Base-by-base conservation (phyloP, 441 rosid species). In the Biscutella auriculata region DNA sequence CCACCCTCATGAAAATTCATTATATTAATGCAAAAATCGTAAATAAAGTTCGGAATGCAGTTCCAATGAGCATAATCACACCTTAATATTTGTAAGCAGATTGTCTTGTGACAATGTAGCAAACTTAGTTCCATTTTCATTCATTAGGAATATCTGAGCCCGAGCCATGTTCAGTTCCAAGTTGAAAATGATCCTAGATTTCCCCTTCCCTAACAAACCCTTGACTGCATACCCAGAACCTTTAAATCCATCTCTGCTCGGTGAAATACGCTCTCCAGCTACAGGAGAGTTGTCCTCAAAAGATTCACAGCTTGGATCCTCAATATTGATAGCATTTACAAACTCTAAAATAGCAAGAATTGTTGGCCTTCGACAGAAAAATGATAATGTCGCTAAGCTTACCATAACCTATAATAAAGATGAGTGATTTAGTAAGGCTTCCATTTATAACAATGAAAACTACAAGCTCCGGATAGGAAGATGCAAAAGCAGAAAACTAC, bases 341-440 rank as follows among this genome's bases (percentile, higher is more conserved):
- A 94, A 90, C 53, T 94, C 92, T 90, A 90, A 78, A 64, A 94
- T 76, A 41, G 99, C 99, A 77, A 90, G 77, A 71, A 94, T 78
- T 53, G 99, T 94, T 33, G 87, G 95, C 74, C 99, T 82, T 46
- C 95, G 95, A 60, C 99, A 94, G 82, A 78, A 90, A 77, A 94
- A 90, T 28, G 90, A 85, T 62, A 94, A 68, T 6, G 97, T 90
- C 60, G 99, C 92, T 57, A 94, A 73, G 63, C 77, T 88, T 62
- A 88, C 89, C 3, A 68, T 67, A 45, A 94, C 91, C 99, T 94
- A 83, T 53, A 76, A 78, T 61, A 62, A 75, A 45, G 45, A 68
- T 41, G 35, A 41, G 42, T 55, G 44, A 39, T 44, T 43, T 13
- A 41, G 63, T 40, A 43, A 42, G 59, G 36, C 28, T 48, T 55